Percentiles rank a stretch among this genome's conserved stretches.
phyloP scores from a whole-genome alignment of 2,329 filamentous ascomycete species.

The Neoascochyta sp. region DNA sequence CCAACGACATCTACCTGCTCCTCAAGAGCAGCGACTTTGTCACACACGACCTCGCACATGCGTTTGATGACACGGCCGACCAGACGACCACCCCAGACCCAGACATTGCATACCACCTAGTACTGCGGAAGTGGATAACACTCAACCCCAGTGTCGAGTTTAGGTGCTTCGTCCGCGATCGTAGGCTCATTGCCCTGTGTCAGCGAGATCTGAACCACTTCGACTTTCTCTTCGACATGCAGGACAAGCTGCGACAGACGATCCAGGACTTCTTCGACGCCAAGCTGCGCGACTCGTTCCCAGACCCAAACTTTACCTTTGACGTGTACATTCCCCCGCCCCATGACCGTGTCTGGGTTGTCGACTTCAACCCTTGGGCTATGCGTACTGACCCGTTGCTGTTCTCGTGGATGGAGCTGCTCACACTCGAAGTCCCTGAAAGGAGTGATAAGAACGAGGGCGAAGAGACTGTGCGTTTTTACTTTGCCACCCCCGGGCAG shows the following conservation, averaged over 20 bases:
- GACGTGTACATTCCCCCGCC: constrained; percentile 84
- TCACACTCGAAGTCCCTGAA: constrained; percentile 62
- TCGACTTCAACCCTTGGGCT: constrained; percentile 96
- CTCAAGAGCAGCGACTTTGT: constrained; percentile 94
- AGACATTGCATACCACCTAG: constrained; percentile 69
- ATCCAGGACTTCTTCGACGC: constrained; percentile 75
- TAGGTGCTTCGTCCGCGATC: constrained; percentile 85
- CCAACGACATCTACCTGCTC: constrained; percentile 90
- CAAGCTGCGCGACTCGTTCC: constrained; percentile 71
- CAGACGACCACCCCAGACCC: constrained; percentile 14
- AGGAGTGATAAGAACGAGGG: constrained; percentile 1
- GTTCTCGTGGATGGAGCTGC: constrained; percentile 84
- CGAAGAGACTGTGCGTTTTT: constrained; percentile 30
- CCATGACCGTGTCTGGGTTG: constrained; percentile 73
- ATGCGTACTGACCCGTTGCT: constrained; percentile 81
- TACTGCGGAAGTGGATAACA: constrained; percentile 82
- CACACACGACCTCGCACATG: constrained; percentile 89
- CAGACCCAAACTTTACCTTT: constrained; percentile 79
- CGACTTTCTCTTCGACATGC: constrained; percentile 70
- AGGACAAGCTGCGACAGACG: constrained; percentile 61
- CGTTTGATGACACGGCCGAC: constrained; percentile 69
- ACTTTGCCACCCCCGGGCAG: constrained; percentile 4
- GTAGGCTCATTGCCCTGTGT: constrained; percentile 74
- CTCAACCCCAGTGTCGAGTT: constrained; percentile 92
- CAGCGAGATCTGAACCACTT: constrained; percentile 91